Evolutionary conservation across 1,139 yeast species (phyloP).

Genomic region (Ogataea hybrid): DNA sequence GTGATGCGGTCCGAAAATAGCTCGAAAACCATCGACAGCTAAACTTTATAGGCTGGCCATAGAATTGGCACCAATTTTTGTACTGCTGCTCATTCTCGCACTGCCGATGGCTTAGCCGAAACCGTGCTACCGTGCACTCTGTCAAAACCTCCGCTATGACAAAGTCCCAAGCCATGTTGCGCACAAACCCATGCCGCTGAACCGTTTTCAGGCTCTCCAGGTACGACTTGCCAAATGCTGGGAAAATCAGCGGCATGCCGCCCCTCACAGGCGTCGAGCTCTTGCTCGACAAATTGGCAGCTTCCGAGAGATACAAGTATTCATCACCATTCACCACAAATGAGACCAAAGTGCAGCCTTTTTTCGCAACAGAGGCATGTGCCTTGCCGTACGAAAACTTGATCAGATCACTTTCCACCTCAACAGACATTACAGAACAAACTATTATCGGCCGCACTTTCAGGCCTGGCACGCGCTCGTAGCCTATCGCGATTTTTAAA

Average conservation of each 20-base stretch:
- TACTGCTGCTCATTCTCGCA: constrained; percentile 7
- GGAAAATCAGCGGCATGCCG: constrained; percentile 90
- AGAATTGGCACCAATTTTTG: constrained; percentile 15
- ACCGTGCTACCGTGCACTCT: constrained; percentile 14
- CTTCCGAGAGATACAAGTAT: constrained; percentile 56
- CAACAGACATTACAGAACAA: constrained; percentile 41
- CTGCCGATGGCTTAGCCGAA: constrained; percentile 7
- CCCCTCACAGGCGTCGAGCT: constrained; percentile 90
- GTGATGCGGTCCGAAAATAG: constrained; percentile 50
- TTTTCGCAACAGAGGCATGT: constrained; percentile 62
- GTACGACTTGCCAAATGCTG: constrained; percentile 77
- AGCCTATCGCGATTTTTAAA: background rate
- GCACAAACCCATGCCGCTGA: constrained; percentile 93
- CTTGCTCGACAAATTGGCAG: constrained; percentile 67
- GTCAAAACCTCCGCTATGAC: constrained; percentile 17
- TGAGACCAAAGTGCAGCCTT: constrained; percentile 81
- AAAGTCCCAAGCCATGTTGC: constrained; percentile 83
- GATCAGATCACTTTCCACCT: constrained; percentile 62
- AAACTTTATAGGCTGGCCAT: constrained; percentile 36
- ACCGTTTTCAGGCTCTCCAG: constrained; percentile 41
- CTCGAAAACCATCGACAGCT: constrained; percentile 63
- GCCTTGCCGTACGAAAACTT: constrained; percentile 56
- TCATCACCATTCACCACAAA: constrained; percentile 71
- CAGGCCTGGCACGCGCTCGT: background rate
- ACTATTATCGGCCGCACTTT: background rate